Evolutionary conservation across 352 stramenopile genomes (phyloP), one percentile per base, ranked within the genome.

Genomic region (Globisporangium mamillatum): DNA sequence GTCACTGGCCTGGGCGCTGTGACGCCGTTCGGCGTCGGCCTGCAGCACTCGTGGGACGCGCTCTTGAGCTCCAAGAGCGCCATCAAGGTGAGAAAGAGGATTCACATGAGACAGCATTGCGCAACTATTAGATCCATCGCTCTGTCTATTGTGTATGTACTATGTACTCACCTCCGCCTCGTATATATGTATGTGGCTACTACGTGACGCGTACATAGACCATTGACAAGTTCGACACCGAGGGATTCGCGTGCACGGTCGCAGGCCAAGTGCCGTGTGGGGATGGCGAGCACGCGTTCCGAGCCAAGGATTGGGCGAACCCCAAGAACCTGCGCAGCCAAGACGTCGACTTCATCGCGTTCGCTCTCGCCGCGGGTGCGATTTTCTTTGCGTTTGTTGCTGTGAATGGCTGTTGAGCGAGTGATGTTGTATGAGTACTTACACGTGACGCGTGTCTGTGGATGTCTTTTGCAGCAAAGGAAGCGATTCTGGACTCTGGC

Each of bases 1-100:
- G 90, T 98, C 18, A 98, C 94, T 34, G 94, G 94, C 8, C 56
- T 98, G 10, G 94, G 94, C 20, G 86, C 92, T 6, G 90, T 98
- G 55, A 97, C 89, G 25, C 94, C 94, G 1, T 92, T 97, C 54
- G 94, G 91, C 41, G 82, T 97, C 10, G 90, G 92, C 46, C 82
- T 97, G 20, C 66, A 86, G 60, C 79, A 76, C 56, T 88, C 88
- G 22, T 98, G 91, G 91, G 77, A 96, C 16, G 80, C 81, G 52
- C 70, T 98, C 29, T 68, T 98, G 25, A 70, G 77, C 44, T 91
- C 91, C 27, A 70, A 90, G 62, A 94, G 77, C 55, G 93, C 86
- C 38, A 87, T 98, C 60, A 68, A 75, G 65, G 82, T 55, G 1
- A 18, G 32, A 38, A 38, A 10, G 5, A 10, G 29, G 24, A 56